Evolutionary conservation across 202 grass and related monocot genomes (phyloP).

Genomic region (Bolboschoenoplectus hybrid): DNA sequence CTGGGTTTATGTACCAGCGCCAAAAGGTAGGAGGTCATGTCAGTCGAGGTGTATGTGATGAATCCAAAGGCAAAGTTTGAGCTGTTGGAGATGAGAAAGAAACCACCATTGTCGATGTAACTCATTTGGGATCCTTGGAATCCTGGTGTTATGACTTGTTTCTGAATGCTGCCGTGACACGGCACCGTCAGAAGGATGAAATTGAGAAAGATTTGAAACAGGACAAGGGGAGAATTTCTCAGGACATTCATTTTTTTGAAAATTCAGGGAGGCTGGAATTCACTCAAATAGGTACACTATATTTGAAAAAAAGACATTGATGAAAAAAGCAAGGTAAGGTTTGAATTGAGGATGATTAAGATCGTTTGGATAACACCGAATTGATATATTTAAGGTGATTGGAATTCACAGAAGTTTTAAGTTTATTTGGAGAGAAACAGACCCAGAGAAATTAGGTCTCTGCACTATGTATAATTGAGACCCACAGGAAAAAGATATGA

Average conservation of each 20-base stretch:
- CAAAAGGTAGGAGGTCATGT: slow-evolving; percentile 67
- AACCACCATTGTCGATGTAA: slow-evolving; percentile 76
- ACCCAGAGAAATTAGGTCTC: background rate
- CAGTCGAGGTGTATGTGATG: slow-evolving; percentile 38
- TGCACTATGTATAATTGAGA: slow-evolving; percentile 5
- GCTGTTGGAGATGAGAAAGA: slow-evolving; percentile 73
- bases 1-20: slow-evolving; percentile 54
- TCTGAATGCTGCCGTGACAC: slow-evolving; percentile 59
- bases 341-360: background rate
- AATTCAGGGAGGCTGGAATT: background rate
- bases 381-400: background rate
- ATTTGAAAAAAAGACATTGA: background rate
- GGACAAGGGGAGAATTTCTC: background rate
- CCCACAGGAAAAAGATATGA: background rate
- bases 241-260: background rate
- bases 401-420: background rate
- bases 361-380: background rate
- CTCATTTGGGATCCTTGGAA: slow-evolving; percentile 71
- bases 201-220: background rate
- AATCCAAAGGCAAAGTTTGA: slow-evolving; percentile 87
- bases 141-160: slow-evolving; percentile 49
- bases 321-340: background rate
- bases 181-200: background rate
- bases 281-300: background rate
- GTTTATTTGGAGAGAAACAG: background rate